Base-by-base conservation (phyloP, 306 rosid genomes). In the Rubus idaeus region DNA sequence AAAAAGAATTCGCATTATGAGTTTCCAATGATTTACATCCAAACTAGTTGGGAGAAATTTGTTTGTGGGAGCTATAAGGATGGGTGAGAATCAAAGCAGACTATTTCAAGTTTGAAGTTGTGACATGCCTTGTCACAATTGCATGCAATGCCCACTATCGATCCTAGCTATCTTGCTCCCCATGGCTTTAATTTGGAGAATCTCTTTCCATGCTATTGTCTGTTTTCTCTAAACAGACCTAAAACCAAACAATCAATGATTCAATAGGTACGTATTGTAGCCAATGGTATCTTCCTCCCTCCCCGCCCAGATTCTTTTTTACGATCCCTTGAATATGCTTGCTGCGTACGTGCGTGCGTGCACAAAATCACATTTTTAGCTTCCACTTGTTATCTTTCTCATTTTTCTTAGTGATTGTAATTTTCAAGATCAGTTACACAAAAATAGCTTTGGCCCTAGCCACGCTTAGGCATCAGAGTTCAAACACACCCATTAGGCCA, bases 151-250 rank as follows among this genome's bases (percentile, higher is more conserved):
- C 40, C 63, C 76, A 77, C 85, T 75, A 51, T 42, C 41, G 75
- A 65, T 62, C 71, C 20, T 30, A 30, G 2, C 17, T 26, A 6
- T 2, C 68, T 62, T 8, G 44, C 20, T 35, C 67, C 73, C 49
- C 71, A 77, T 65, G 60, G 70, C 17, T 62, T 79, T n/a, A n/a
- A n/a, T n/a, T 77, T 39, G 86, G 83, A 77, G 86, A 69, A 79
- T 75, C 83, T 80, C 42, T 79, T 67, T 80, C 75, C 39, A 52
- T 45, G 13, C 61, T 20, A 41, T n/a, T 70, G 73, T 51, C 55
- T 41, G 51, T 35, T 53, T 64, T 39, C 56, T 75, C 9, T n/a
- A 13, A 17, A 71, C 5, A 56, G 30, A 64, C 58, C 78, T 77
- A 74, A 30, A 49, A 76, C 63, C 70, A 70, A 68, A 73, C 65